Evolutionary conservation across 306 rosid genomes (phyloP).

Genomic region (Chamaecrista fasciculata): DNA sequence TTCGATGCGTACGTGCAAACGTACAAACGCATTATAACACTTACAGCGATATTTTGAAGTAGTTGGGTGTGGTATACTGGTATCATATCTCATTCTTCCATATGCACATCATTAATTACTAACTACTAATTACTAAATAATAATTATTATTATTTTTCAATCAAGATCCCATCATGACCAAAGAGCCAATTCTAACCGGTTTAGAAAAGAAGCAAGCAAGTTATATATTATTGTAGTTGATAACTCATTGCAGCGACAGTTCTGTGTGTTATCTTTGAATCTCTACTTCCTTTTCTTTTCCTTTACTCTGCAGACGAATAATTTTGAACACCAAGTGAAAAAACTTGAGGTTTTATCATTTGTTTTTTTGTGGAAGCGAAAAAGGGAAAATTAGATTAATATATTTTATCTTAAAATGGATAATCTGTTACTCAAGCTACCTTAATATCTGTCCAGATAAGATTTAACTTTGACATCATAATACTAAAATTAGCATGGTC

Average conservation of each 20-base stretch:
- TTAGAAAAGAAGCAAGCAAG: not conserved
- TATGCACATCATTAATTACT: too few species aligned
- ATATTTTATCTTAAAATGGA: not conserved
- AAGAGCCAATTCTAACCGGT: not conserved
- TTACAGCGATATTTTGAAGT: not conserved
- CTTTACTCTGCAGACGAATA: not conserved
- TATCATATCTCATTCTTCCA: not conserved
- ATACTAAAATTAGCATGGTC: not conserved
- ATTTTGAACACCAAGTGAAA: not conserved
- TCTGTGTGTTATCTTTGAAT: not conserved
- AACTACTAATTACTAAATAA: not conserved
- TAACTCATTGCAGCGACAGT: not conserved
- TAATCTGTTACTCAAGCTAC: not conserved
- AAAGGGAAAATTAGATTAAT: not conserved
- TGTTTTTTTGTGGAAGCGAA: too few species aligned
- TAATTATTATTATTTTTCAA: not conserved
- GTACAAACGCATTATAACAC: not conserved
- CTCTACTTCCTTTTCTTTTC: not conserved
- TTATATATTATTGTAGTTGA: not conserved
- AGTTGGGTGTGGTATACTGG: not conserved
- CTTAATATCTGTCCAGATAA: not conserved
- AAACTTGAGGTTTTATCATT: not conserved
- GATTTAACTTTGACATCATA: not conserved
- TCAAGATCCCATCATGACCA: not conserved
- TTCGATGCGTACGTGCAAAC: not conserved